Evolutionary conservation across 352 stramenopile species (phyloP).

Genomic region (Thraustochytrium striatum): DNA sequence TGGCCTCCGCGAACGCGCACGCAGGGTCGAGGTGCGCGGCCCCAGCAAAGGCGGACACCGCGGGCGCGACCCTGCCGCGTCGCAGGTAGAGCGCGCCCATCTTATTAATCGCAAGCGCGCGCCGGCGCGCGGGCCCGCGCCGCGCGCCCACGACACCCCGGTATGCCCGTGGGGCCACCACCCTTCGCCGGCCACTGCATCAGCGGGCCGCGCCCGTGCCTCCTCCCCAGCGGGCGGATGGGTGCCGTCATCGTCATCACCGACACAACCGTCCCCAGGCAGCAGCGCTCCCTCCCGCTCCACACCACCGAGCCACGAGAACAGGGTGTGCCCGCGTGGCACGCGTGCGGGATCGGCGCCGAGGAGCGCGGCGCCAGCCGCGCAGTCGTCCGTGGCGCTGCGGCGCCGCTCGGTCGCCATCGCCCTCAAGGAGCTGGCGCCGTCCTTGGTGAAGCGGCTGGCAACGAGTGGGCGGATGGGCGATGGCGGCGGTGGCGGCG

Average conservation of each 20-base stretch:
- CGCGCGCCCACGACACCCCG: too few relatives aligned
- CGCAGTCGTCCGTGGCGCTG: too few relatives aligned
- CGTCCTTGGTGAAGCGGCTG: too few relatives aligned
- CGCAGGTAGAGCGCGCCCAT: conserved; percentile 49
- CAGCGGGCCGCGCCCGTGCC: background rate
- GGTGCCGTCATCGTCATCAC: background rate
- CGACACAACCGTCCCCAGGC: background rate
- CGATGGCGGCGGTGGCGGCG: too few relatives aligned
- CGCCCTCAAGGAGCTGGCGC: too few relatives aligned
- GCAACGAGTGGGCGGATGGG: too few relatives aligned
- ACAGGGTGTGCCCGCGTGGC: conserved; percentile 1
- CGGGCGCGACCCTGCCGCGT: conserved; percentile 49
- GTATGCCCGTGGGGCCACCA: too few relatives aligned
- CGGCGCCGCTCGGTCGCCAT: too few relatives aligned
- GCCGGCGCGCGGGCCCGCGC: too few relatives aligned
- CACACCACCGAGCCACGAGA: conserved; percentile 13
- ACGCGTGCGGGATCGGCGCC: too few relatives aligned
- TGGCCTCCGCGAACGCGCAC: conserved; percentile 47
- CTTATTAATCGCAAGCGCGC: conserved; percentile 30
- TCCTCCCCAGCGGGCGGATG: background rate
- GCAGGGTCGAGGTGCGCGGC: conserved; percentile 52
- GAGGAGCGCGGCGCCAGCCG: too few relatives aligned
- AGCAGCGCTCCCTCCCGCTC: background rate
- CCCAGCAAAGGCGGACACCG: conserved; percentile 55
- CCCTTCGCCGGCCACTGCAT: background rate